Evolutionary conservation across 768 basidiomycete genomes (phyloP).

Genomic region (Lactifluus subvellereus): DNA sequence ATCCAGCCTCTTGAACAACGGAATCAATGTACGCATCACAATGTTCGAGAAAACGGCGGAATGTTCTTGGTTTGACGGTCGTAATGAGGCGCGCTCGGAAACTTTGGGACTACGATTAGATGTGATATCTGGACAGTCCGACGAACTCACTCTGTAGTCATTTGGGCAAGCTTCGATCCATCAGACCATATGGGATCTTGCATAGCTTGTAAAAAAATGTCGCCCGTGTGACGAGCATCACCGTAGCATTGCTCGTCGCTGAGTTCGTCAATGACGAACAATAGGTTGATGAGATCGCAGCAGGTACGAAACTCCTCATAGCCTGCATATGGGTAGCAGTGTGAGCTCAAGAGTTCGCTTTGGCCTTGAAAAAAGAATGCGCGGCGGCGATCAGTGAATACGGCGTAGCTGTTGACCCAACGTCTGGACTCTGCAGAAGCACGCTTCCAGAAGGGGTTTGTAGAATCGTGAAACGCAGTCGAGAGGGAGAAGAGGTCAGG

Average conservation of each 20-base stretch:
- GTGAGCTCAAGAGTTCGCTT: constrained; percentile 57
- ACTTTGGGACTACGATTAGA: constrained; percentile 31
- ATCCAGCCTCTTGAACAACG: constrained; percentile 55
- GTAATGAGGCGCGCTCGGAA: constrained; percentile 45
- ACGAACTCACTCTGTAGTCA: constrained; percentile 52
- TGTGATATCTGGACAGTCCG: background rate
- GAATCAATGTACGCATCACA: constrained; percentile 52
- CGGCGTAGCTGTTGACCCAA: constrained; percentile 57
- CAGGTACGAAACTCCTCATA: constrained; percentile 52
- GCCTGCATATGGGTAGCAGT: constrained; percentile 54
- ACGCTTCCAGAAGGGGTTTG: constrained; percentile 51
- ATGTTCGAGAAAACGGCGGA: constrained; percentile 46
- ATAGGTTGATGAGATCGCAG: constrained; percentile 59
- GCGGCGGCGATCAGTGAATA: constrained; percentile 55
- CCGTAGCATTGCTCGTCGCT: constrained; percentile 58
- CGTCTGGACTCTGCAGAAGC: constrained; percentile 52
- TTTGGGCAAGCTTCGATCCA: constrained; percentile 48
- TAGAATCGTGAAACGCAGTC: constrained; percentile 38
- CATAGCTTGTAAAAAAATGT: constrained; percentile 49
- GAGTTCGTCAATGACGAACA: constrained; percentile 64
- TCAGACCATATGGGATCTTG: constrained; percentile 48
- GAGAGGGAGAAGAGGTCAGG: constrained; percentile 50
- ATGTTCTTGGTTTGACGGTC: constrained; percentile 41
- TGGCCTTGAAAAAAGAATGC: constrained; percentile 58
- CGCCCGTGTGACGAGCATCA: constrained; percentile 49